Evolutionary conservation across 1,284 basidiomycete species (phyloP).

Genomic region (Pulveroboletus sp.): DNA sequence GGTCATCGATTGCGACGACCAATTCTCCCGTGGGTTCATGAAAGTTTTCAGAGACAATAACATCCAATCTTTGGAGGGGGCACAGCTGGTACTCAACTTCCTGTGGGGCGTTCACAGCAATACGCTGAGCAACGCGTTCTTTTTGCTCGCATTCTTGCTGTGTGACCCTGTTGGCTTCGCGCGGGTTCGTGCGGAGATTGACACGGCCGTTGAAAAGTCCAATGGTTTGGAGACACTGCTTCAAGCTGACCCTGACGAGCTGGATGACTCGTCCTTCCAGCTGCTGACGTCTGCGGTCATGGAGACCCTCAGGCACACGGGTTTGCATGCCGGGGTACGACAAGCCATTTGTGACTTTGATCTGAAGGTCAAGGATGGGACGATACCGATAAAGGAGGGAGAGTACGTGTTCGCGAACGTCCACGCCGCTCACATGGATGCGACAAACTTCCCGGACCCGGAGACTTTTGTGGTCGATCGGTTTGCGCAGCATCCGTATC

Average conservation of each 20-base stretch:
- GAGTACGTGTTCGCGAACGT: constrained; percentile 25
- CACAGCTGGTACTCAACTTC: constrained; percentile 26
- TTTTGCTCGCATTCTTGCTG: constrained; percentile 25
- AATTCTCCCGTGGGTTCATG: constrained; percentile 17
- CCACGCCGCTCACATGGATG: constrained; percentile 25
- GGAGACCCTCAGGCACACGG: constrained; percentile 31
- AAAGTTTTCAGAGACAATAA: constrained; percentile 21
- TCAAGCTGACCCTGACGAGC: constrained; percentile 4
- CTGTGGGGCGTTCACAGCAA: constrained; percentile 33
- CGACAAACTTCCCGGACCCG: constrained; percentile 12
- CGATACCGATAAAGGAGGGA: constrained; percentile 22
- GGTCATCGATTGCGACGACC: constrained; percentile 1
- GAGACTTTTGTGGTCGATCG: constrained; percentile 24
- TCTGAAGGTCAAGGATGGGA: constrained; percentile 10
- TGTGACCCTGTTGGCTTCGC: constrained; percentile 10
- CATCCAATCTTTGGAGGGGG: constrained; percentile 21
- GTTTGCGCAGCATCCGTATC: constrained; percentile 24
- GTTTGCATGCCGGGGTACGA: constrained; percentile 18
- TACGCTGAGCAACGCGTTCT: constrained; percentile 20
- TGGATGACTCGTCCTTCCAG: constrained; percentile 25
- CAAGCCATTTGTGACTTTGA: constrained; percentile 23
- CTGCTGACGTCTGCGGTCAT: constrained; percentile 33
- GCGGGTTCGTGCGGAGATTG: constrained; percentile 26
- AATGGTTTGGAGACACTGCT: constrained; percentile 19
- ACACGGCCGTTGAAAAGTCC: constrained; percentile 17